A percentile compares a stretch with the other conserved stretches of the same genome.
Conservation (phyloP, 2,329 filamentous ascomycete genomes). For the Phialophora expanda region DNA sequence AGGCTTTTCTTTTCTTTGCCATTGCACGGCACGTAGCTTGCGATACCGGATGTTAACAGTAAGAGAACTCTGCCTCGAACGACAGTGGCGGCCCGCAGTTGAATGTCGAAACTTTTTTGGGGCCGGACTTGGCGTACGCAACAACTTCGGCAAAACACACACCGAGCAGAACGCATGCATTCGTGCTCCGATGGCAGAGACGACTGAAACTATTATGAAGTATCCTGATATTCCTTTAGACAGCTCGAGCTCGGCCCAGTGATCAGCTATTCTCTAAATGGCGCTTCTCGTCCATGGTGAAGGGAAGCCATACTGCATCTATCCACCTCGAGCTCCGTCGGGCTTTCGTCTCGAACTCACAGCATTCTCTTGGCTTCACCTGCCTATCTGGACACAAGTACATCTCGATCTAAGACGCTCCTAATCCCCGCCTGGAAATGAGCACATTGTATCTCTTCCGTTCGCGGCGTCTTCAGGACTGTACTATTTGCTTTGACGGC, state of each 20-base stretch:
- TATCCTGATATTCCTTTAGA: no score
- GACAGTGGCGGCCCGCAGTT: neutral
- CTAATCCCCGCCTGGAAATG: neutral
- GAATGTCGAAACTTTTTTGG: constrained; percentile 26
- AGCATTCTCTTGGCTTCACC: no score
- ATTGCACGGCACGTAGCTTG: constrained; percentile 39
- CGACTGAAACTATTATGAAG: no score
- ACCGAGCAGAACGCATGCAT: neutral
- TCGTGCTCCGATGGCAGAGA: no score
- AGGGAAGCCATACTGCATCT: no score
- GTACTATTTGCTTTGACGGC: neutral
- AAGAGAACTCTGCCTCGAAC: neutral
- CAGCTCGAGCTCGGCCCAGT: no score
- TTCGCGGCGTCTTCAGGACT: neutral
- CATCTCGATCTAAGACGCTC: neutral
- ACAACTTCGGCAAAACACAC: neutral
- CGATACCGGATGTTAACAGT: neutral
- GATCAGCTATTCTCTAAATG: no score
- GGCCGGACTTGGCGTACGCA: constrained; percentile 24
- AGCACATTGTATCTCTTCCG: neutral
- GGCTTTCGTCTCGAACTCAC: no score
- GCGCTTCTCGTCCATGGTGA: no score
- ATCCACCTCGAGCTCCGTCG: no score
- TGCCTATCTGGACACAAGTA: neutral
- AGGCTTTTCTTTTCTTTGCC: constrained; percentile 71